phyloP scores from a whole-genome alignment of 176 grass and related monocot species.

The Phyllostachys edulis region DNA sequence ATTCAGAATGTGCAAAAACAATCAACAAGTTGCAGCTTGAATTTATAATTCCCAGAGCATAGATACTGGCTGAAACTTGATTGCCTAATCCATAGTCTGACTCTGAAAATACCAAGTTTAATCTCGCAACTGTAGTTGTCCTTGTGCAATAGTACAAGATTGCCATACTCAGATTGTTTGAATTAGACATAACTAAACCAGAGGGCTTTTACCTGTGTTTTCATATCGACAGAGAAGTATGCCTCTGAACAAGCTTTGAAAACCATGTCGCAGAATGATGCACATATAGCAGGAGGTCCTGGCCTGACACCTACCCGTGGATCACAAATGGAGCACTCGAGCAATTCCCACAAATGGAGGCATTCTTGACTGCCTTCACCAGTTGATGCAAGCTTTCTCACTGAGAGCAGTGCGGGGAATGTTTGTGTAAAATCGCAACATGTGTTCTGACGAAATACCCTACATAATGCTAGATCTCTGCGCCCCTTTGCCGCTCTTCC shows the following conservation, averaged over 20 bases:
- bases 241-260: conserved; percentile 74
- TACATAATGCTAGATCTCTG: conserved; percentile 78
- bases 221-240: conserved; percentile 74
- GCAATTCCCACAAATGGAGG: conserved; percentile 89
- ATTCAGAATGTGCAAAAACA: conserved; percentile 17
- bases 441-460: conserved; percentile 81
- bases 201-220: conserved; percentile 72
- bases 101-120: conserved; percentile 13
- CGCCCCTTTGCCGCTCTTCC: conserved; percentile 63
- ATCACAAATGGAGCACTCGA: conserved; percentile 96
- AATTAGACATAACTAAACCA: conserved; percentile 5
- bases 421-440: conserved; percentile 86
- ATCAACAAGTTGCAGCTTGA: neutral
- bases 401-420: conserved; percentile 63
- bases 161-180: neutral
- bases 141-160: neutral
- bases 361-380: conserved; percentile 87
- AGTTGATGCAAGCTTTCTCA: conserved; percentile 80
- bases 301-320: conserved; percentile 61
- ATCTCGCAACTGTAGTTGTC: neutral
- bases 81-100: conserved; percentile 16
- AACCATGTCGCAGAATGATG: conserved; percentile 85
- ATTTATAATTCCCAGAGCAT: neutral
- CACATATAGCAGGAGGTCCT: conserved; percentile 74
- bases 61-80: neutral